Base-by-base conservation (phyloP, 2,329 filamentous ascomycete genomes). In the Trichoderma asperellum region DNA sequence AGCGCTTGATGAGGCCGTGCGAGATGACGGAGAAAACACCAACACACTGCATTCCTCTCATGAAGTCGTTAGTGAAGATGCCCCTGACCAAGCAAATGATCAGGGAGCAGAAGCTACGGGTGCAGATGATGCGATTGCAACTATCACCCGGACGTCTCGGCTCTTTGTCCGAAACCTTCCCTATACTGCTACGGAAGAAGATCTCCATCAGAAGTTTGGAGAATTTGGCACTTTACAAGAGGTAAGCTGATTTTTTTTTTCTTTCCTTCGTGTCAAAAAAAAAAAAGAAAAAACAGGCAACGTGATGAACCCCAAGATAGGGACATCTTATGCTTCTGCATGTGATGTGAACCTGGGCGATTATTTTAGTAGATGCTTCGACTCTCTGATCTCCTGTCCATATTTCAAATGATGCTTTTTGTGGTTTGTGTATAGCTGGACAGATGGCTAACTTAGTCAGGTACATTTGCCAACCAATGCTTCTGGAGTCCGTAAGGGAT, bases 351-450 rank as follows among this genome's bases (percentile, higher is more conserved):
- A 86, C 83, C 89, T 90, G 91, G 91, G 90, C 94, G 90, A 93
- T 88, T 92, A 96, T 97, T 96, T 97, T 99, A 97, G 96, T 99
- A 99, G 95, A 98, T 97, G 92, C 93, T 92, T 94, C 90, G 93
- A 91, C 82, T 85, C 84, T 87, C 93, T 96, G 91, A 94, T 74
- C 77, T 72, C 73, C 72, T 77, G 74, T 58, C 34, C 74, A 73
- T 73, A 73, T 73, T 43, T 35, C 34, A 49, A 16, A 57, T 55
- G 27, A 60, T 24, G 1, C 21, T n/a, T n/a, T 57, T 52, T 67
- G 68, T 70, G 66, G 67, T 72, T 72, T 75, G 71, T 70, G 63
- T 69, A 49, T 73, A 53, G 11, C 56, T 65, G 59, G 66, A 68
- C 27, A 55, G 66, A 68, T 62, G 63, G 72, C 78, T 80, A 74